Evolutionary conservation across 495 filamentous ascomycete species (phyloP).

Genomic region (Entonaema liquescens): DNA sequence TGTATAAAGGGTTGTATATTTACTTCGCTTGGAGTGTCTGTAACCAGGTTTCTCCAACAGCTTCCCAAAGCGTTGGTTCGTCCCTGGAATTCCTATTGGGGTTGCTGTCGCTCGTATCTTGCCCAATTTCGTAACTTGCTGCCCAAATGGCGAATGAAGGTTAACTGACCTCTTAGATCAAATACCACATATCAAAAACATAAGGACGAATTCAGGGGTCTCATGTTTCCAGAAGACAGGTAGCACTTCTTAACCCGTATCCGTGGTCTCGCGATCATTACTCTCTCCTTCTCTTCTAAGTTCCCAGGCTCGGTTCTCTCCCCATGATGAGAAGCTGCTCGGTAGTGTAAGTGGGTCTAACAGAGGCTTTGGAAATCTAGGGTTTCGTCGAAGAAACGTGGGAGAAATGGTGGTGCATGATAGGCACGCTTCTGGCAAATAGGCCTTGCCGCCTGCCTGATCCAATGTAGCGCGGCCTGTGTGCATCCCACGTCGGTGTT

Average conservation of each 20-base stretch:
- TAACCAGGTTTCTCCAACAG: slow-evolving; percentile 5
- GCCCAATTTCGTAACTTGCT: slow-evolving; percentile 38
- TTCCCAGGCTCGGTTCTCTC: slow-evolving; percentile 20
- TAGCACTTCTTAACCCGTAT: not conserved
- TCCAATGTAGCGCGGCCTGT: slow-evolving; percentile 35
- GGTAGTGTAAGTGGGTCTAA: slow-evolving; percentile 21
- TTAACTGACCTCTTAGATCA: not conserved
- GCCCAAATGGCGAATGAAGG: slow-evolving; percentile 30
- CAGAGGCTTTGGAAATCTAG: slow-evolving; percentile 24
- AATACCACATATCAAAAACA: slow-evolving; percentile 30
- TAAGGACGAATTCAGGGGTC: slow-evolving; percentile 24
- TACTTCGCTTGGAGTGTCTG: slow-evolving; percentile 12
- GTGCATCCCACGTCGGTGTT: slow-evolving; percentile 28
- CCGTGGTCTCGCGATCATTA: slow-evolving; percentile 16
- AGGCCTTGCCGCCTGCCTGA: slow-evolving; percentile 34
- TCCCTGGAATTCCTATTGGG: slow-evolving; percentile 14
- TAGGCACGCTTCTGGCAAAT: slow-evolving; percentile 21
- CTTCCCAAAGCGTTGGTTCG: slow-evolving; percentile 28
- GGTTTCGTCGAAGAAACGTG: slow-evolving; percentile 38
- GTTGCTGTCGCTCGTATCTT: slow-evolving; percentile 18
- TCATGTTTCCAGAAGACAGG: slow-evolving; percentile 19
- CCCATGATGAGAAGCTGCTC: slow-evolving; percentile 39
- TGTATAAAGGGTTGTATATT: slow-evolving; percentile 2
- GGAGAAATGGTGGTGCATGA: slow-evolving; percentile 31
- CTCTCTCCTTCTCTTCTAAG: slow-evolving; percentile 18